phyloP scores from a whole-genome alignment of 2,329 filamentous ascomycete genomes.

The Fusarium sp. region DNA sequence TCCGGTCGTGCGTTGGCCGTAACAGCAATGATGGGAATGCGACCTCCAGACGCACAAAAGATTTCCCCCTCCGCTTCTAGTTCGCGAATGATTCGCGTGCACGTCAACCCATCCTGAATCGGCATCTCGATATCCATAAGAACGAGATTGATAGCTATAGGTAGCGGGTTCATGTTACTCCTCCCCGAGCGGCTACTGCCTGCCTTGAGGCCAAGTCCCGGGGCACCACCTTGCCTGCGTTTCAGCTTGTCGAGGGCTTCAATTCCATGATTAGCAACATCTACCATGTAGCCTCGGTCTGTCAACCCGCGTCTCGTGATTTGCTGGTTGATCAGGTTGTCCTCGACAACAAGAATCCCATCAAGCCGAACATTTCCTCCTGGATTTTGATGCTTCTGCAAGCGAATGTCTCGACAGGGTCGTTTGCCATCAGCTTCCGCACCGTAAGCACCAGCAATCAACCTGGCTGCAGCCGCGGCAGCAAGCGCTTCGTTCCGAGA shows the following conservation, averaged over 20 bases:
- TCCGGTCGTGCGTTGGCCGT: conserved; percentile 74
- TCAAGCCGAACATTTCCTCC: conserved; percentile 47
- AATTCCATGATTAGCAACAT: conserved; percentile 66
- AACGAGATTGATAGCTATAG: conserved; percentile 65
- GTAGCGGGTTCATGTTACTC: conserved; percentile 18
- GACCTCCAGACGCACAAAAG: conserved; percentile 54
- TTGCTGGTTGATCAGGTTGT: conserved; percentile 70
- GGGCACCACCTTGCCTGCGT: conserved; percentile 31
- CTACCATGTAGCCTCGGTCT: conserved; percentile 60
- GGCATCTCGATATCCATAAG: conserved; percentile 85
- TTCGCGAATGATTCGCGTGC: conserved; percentile 71
- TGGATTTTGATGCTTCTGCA: conserved; percentile 40
- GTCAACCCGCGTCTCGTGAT: conserved; percentile 62
- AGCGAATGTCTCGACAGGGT: conserved; percentile 32
- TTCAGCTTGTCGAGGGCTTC: conserved; percentile 63
- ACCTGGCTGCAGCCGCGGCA: conserved; percentile 47
- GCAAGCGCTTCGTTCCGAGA: conserved; percentile 54
- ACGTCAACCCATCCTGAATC: conserved; percentile 75
- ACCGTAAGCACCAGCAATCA: conserved; percentile 41
- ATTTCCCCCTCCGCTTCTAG: conserved; percentile 66
- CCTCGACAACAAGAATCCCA: conserved; percentile 66
- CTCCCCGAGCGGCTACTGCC: conserved; percentile 16
- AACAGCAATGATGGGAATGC: conserved; percentile 72
- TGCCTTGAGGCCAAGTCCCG: conserved; percentile 23
- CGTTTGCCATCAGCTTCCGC: conserved; percentile 32